Base-by-base conservation (phyloP, 2,329 filamentous ascomycete genomes). In the Boeremia lycopersici region DNA sequence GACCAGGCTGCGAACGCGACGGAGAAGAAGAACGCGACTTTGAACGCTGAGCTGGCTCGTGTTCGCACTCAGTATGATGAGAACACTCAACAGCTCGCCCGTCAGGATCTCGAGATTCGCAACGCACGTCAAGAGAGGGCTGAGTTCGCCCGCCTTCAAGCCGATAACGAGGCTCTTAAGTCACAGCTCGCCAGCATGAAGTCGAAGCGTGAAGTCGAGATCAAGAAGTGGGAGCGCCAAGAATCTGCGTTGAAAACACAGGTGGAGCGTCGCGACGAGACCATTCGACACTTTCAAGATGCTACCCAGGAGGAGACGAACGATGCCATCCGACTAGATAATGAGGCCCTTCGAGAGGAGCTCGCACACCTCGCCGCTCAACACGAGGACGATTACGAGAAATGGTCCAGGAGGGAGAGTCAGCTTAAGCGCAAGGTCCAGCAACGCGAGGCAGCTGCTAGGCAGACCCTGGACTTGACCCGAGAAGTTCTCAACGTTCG, bases 151-250 rank as follows among this genome's bases (percentile, higher is more conserved):
- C 86, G 89, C 23, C 87, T 95, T 66, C 82, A 82, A 59, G 85
- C 83, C 50, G 89, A 93, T 64, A 89, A 93, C 69, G 84, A 84
- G 10, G 77, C 87, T 7, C 78, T 96, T 45, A 84, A 80, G 57
- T 82, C 84, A n/a, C 90, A 95, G 70, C 85, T 96, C 46, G 84
- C 89, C 41, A 87, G 89, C 45, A 79, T 95, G 9, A 87, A 89
- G 65, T 82, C 86, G 42, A 89, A 91, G 53, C 80, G 95, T 11
- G 82, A 88, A 51, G 79, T 84, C 26, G 75, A 77, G 26, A 48
- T 63, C 15, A 67, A 65, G 49, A 70, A 67, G 10, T 75, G 73
- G 72, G 50, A 61, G 30, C 62, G 59, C 12, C 65, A 67, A 13
- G 72, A 76, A 53, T 60, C 69, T 12, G 60, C 70, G 9, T 41